Evolutionary conservation across 2,329 filamentous ascomycete genomes (phyloP).

Genomic region (Blastomyces emzantsi): DNA sequence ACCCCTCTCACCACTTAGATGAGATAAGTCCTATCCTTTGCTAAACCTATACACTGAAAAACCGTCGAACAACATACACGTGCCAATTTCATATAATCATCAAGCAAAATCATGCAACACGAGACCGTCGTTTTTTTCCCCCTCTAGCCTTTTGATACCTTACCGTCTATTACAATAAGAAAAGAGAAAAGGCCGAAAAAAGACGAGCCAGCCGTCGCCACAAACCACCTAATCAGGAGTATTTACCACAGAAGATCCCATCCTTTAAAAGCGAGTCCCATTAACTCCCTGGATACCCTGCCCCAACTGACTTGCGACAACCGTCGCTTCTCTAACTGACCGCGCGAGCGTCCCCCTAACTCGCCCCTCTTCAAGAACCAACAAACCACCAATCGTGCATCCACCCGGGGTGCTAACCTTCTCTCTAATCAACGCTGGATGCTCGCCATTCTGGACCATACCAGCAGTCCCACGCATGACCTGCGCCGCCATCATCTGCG

Average conservation of each 20-base stretch:
- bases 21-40: neutral
- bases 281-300: conserved; percentile 46
- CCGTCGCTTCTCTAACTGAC: conserved; percentile 52
- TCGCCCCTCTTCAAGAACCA: conserved; percentile 51
- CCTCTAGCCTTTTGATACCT: neutral
- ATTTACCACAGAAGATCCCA: neutral
- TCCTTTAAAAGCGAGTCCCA: conserved; percentile 28
- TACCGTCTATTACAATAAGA: neutral
- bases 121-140: neutral
- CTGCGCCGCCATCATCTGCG: conserved; percentile 54
- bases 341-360: conserved; percentile 47
- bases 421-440: conserved; percentile 51
- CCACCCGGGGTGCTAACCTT: conserved; percentile 55
- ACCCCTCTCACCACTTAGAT: neutral
- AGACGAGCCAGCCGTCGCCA: neutral
- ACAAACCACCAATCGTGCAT: conserved; percentile 53
- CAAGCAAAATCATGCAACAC: neutral
- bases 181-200: neutral
- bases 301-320: conserved; percentile 47
- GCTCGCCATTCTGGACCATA: conserved; percentile 50
- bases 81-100: conserved; percentile 6
- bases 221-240: neutral
- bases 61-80: neutral
- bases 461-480: conserved; percentile 52
- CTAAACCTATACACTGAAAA: neutral